A percentile compares a stretch with the other conserved stretches of the same genome.
These are phyloP conservation scores for Fusarium sp. DNA, from an alignment of 2,329 filamentous ascomycete genomes.

Conservation along the genomic window DNA sequence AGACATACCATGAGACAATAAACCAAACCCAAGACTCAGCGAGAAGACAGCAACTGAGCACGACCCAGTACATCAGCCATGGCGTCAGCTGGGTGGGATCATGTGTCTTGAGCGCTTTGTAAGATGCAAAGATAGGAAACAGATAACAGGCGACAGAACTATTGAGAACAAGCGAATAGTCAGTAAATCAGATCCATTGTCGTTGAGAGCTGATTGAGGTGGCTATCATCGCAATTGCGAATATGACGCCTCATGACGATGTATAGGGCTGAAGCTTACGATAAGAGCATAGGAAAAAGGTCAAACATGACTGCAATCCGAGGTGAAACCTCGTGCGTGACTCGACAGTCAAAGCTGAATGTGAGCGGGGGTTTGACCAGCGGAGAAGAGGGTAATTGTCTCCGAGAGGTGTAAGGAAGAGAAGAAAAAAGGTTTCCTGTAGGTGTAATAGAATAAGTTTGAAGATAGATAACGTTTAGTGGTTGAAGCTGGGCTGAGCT, in stretches of 20 bases:
- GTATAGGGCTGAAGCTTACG: constrained; percentile 63
- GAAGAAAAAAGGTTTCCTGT: background rate
- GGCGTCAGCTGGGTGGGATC: constrained; percentile 90
- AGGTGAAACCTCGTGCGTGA: constrained; percentile 9
- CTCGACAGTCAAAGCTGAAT: background rate
- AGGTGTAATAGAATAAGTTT: constrained; percentile 7
- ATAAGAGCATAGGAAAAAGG: constrained; percentile 79
- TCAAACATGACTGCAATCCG: constrained; percentile 71
- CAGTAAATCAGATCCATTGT: constrained; percentile 13
- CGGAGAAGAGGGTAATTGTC: background rate
- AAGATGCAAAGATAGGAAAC: constrained; percentile 95
- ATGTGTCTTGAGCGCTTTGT: constrained; percentile 94
- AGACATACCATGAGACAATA: constrained; percentile 75
- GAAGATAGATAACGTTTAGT: background rate
- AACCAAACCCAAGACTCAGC: constrained; percentile 90
- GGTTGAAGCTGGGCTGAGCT: constrained; percentile 10
- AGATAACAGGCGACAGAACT: constrained; percentile 90
- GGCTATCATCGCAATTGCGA: background rate
- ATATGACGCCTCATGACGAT: constrained; percentile 35
- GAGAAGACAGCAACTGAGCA: constrained; percentile 82
- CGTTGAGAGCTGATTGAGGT: background rate
- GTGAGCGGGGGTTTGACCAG: background rate
- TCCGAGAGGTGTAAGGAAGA: background rate
- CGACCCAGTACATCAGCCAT: constrained; percentile 99
- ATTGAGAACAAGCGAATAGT: constrained; percentile 20